Conservation (phyloP, 805 yeast genomes). For the Metschnikowia kunwiensis region DNA sequence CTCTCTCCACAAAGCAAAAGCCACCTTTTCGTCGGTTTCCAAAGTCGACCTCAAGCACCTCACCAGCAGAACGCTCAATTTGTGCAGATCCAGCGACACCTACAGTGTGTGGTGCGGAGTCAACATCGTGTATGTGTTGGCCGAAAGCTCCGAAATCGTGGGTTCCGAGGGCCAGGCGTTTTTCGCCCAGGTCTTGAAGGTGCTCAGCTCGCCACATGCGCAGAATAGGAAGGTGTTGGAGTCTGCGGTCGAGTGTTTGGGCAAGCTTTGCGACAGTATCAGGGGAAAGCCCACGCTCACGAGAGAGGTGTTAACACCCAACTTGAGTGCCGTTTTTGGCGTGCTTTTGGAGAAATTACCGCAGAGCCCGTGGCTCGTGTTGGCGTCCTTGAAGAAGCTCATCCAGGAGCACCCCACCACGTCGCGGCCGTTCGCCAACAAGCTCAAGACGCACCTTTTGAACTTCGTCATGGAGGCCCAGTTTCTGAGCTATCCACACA, state of each 20-base stretch:
- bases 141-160: conserved; percentile 26
- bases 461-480: conserved; percentile 30
- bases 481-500: conserved; percentile 38
- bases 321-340: conserved; percentile 59
- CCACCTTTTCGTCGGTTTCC: conserved; percentile 40
- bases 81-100: conserved; percentile 44
- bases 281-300: conserved; percentile 82
- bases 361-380: conserved; percentile 31
- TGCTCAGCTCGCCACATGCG: conserved; percentile 38
- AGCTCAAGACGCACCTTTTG: conserved; percentile 48
- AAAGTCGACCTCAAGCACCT: conserved; percentile 51
- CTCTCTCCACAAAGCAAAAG: conserved; percentile 27
- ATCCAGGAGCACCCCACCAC: conserved; percentile 67
- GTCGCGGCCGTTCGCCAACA: conserved; percentile 73
- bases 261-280: conserved; percentile 44
- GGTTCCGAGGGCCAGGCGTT: conserved; percentile 40
- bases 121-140: conserved; percentile 47
- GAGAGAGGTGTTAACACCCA: conserved; percentile 80
- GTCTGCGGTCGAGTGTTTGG: conserved; percentile 40
- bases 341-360: conserved; percentile 44
- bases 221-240: conserved; percentile 34
- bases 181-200: conserved; percentile 40
- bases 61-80: conserved; percentile 41
- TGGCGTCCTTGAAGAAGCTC: conserved; percentile 35
- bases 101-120: conserved; percentile 56